Evolutionary conservation across 345 rosid species (phyloP).

Genomic region (Clausena lansium): DNA sequence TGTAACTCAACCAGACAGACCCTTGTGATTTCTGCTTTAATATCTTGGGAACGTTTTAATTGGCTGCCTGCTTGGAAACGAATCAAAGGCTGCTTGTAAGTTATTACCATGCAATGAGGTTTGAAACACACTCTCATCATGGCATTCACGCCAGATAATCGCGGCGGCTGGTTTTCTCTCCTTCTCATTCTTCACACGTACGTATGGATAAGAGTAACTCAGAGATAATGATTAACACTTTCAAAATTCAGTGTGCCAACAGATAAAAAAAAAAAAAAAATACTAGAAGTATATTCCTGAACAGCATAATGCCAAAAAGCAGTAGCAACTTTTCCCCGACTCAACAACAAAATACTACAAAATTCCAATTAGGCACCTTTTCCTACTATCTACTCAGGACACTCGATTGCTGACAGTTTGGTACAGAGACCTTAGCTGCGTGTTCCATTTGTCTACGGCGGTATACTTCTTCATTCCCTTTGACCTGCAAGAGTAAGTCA

Average conservation of each 20-base stretch:
- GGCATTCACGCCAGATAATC: no score
- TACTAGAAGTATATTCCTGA: not conserved
- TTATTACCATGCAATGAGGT: no score
- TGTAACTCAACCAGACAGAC: no score
- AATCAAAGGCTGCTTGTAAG: no score
- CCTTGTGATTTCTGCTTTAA: no score
- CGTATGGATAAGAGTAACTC: not conserved
- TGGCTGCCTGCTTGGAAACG: no score
- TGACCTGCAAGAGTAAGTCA: slow-evolving; percentile 41
- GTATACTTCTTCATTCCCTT: slow-evolving; percentile 93
- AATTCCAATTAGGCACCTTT: slow-evolving; percentile 1
- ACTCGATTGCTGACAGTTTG: slow-evolving; percentile 69
- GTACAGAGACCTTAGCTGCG: slow-evolving; percentile 77
- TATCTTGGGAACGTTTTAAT: no score
- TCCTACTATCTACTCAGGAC: slow-evolving; percentile 31
- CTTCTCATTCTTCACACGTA: not conserved
- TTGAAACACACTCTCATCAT: no score
- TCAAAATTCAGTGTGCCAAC: not conserved
- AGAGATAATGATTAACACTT: not conserved
- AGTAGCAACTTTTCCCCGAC: not conserved
- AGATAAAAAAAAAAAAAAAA: not conserved
- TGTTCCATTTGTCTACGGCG: slow-evolving; percentile 94
- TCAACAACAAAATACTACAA: not conserved
- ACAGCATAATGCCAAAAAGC: not conserved
- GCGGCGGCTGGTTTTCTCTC: not conserved